Evolutionary conservation across 1,284 basidiomycete genomes (phyloP), one percentile per base, ranked within the genome.

Genomic region (Trametes polyzona): DNA sequence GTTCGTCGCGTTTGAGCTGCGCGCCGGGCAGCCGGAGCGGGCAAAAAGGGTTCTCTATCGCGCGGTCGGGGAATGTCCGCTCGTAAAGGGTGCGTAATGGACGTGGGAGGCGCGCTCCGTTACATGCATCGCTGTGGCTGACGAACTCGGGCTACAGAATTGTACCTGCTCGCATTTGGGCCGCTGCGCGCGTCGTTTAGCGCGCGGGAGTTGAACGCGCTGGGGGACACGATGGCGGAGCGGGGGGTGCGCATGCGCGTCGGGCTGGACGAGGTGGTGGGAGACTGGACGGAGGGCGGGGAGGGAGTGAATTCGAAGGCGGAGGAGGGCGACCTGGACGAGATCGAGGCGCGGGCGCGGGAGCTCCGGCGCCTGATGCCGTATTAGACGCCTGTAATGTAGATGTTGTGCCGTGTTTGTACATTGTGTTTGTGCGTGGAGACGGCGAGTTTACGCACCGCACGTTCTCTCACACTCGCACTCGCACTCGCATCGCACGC

Each of bases 151-250:
- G 49, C 48, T 24, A 55, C 71, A 96, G 95, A 88, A 35, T 74
- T 97, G 47, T 96, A 96, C 78, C 77, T 98, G 53, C 69, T 95
- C 19, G 92, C 94, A 4, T 97, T 96, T 73, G 83, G 86, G 4
- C 79, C 84, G 0, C 74, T 97, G 37, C 83, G 93, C 29, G 69
- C 76, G 1, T 83, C 81, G 49, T 96, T 95, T 71, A 83, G 76
- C 29, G 63, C 74, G 16, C 74, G 76, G 17, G 94, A 97, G 69
- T 77, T 96, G 62, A 79, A 83, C 50, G 79, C 74, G 23, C 82
- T 92, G 65, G 84, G 80, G 32, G 88, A 93, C 55, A 82, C 87
- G 10, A 95, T 96, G 88, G 84, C 83, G 6, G 95, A 96, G 72
- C 80, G 93, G 40, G 90, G 89, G 0, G 73, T 96, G 16, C 83